Percentiles rank a stretch among this genome's conserved stretches.
Evolutionary conservation across 1,284 basidiomycete species (phyloP).

Genomic region (Phylloboletellus chloephorus): DNA sequence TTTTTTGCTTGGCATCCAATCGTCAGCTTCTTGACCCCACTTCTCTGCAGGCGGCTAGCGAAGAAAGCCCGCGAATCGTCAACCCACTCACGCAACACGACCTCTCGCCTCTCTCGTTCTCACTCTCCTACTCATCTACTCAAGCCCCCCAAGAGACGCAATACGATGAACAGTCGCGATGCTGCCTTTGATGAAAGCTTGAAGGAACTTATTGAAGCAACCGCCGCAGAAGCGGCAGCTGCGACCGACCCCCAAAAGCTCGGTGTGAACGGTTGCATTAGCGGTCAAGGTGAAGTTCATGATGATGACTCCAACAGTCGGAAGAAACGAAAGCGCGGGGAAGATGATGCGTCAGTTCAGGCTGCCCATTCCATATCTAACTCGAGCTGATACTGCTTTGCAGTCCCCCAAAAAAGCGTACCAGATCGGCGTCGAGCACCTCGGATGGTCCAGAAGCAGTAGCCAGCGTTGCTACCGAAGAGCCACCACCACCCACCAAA

Average conservation of each 20-base stretch:
- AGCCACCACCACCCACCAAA: slow-evolving; percentile 33
- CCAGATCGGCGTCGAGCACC: slow-evolving; percentile 61
- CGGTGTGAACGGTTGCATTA: slow-evolving; percentile 25
- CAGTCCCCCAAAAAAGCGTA: slow-evolving; percentile 60
- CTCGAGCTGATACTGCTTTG: slow-evolving; percentile 14
- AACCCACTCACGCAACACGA: slow-evolving; percentile 46
- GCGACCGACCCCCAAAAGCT: slow-evolving; percentile 34
- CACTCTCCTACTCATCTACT: slow-evolving; percentile 62
- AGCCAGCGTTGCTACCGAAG: slow-evolving; percentile 39
- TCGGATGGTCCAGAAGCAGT: slow-evolving; percentile 48
- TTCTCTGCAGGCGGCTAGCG: slow-evolving; percentile 48
- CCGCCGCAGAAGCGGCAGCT: slow-evolving; percentile 58
- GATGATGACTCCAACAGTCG: slow-evolving; percentile 45
- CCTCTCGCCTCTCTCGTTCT: slow-evolving; percentile 64
- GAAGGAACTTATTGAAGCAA: slow-evolving; percentile 65
- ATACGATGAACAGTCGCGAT: slow-evolving; percentile 97
- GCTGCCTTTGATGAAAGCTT: slow-evolving; percentile 88
- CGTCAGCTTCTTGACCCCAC: slow-evolving; percentile 10
- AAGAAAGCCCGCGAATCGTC: slow-evolving; percentile 62
- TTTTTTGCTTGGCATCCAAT: slow-evolving; percentile 5
- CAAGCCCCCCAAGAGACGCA: slow-evolving; percentile 73
- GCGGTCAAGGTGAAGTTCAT: slow-evolving; percentile 38
- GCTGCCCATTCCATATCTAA: slow-evolving; percentile 10
- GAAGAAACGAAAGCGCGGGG: slow-evolving; percentile 70
- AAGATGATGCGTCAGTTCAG: slow-evolving; percentile 60